phyloP scores from a whole-genome alignment of 305 asterid genomes.

The Fraxinus albicans region DNA sequence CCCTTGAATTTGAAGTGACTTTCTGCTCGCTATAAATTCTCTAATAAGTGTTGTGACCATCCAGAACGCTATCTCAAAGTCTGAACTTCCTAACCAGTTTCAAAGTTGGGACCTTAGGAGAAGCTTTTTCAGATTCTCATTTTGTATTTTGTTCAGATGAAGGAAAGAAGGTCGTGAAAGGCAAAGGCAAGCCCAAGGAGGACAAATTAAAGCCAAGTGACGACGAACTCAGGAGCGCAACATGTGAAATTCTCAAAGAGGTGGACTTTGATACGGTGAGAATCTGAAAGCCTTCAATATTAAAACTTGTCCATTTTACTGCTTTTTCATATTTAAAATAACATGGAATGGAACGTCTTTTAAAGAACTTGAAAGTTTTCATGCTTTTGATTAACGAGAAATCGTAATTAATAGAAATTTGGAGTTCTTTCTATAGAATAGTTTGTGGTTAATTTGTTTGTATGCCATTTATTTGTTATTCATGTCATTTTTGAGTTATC shows the following conservation, averaged over 20 bases:
- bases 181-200: conserved; percentile 49
- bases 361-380: neutral
- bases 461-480: neutral
- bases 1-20: conserved; percentile 11
- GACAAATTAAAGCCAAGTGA: conserved; percentile 49
- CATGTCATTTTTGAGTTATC: neutral
- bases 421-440: neutral
- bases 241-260: conserved; percentile 69
- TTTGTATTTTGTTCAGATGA: conserved; percentile 11
- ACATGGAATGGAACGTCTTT: neutral
- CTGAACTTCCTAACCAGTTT: conserved; percentile 19
- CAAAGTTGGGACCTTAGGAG: conserved; percentile 10
- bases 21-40: neutral
- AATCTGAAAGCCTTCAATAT: conserved; percentile 7
- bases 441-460: neutral
- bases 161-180: conserved; percentile 58
- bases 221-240: conserved; percentile 48
- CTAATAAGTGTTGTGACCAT: neutral
- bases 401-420: neutral
- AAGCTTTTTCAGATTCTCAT: neutral
- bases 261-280: conserved; percentile 74
- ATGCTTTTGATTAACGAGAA: neutral
- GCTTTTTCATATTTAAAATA: neutral
- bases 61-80: conserved; percentile 19
- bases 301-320: neutral